Percentiles rank a stretch among this genome's conserved stretches.
phyloP scores from a whole-genome alignment of 2,329 filamentous ascomycete genomes.

The Dothistroma septosporum region DNA sequence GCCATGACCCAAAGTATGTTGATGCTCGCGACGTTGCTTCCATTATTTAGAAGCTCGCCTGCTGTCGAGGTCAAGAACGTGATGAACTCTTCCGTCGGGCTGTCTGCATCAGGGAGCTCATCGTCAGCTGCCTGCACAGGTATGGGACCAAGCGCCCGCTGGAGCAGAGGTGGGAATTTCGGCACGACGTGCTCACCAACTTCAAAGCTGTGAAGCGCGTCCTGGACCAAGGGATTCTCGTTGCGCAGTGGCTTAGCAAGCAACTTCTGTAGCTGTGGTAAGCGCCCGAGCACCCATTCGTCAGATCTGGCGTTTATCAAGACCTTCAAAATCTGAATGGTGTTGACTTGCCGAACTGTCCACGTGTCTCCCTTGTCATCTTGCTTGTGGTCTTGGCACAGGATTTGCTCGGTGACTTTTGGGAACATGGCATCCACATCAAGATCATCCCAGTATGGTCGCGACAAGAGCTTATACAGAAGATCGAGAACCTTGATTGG shows the following conservation, averaged over 20 bases:
- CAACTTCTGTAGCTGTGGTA: constrained; percentile 76
- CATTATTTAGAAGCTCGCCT: constrained; percentile 71
- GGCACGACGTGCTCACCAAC: constrained; percentile 61
- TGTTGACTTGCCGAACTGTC: constrained; percentile 84
- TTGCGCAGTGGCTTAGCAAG: constrained; percentile 84
- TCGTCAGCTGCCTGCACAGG: constrained; percentile 73
- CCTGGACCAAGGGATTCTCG: constrained; percentile 88
- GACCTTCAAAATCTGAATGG: constrained; percentile 84
- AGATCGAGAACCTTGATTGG: constrained; percentile 80
- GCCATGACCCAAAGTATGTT: constrained; percentile 92
- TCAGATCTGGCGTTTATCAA: constrained; percentile 82
- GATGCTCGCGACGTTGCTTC: constrained; percentile 80
- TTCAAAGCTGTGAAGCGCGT: constrained; percentile 76
- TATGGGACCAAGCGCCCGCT: constrained; percentile 81
- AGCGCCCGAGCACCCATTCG: constrained; percentile 81
- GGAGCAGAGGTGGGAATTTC: constrained; percentile 66
- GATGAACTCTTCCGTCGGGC: constrained; percentile 80
- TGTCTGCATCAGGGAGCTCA: constrained; percentile 64
- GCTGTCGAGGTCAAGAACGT: constrained; percentile 79
- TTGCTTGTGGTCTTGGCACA: constrained; percentile 64
- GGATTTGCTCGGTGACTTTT: constrained; percentile 80
- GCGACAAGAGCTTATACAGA: constrained; percentile 77
- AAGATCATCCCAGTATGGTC: constrained; percentile 85
- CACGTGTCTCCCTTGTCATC: constrained; percentile 63
- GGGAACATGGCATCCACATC: constrained; percentile 81